These are phyloP conservation scores for Albophoma yamanashiensis DNA, from an alignment of 2,329 filamentous ascomycete genomes.

Conservation along the genomic window DNA sequence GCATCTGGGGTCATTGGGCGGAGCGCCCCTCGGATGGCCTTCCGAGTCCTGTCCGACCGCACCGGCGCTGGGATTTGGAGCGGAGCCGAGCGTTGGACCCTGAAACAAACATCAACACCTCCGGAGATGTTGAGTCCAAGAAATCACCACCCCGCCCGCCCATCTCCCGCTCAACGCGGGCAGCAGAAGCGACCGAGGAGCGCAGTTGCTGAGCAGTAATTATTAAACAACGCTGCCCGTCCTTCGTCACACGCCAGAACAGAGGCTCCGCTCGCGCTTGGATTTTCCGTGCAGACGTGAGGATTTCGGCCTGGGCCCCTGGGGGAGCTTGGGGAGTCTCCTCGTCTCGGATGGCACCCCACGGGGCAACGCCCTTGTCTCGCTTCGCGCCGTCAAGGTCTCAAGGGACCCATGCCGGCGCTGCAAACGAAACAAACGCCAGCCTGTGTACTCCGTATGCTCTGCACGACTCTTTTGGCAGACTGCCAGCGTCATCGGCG, in stretches of 20 bases:
- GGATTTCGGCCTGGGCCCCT: neutral
- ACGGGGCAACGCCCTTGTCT: neutral
- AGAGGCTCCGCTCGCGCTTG: neutral
- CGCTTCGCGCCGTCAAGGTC: neutral
- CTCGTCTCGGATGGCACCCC: neutral
- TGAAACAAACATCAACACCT: neutral
- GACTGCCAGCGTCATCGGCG: neutral
- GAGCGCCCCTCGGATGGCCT: neutral
- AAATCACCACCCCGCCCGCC: neutral
- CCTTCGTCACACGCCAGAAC: neutral
- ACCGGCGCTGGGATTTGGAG: neutral
- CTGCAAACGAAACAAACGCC: neutral
- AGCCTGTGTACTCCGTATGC: neutral
- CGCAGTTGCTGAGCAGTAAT: neutral
- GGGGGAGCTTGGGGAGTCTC: neutral
- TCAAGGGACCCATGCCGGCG: neutral
- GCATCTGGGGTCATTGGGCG: neutral
- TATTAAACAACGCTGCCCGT: neutral
- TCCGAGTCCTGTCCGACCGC: neutral
- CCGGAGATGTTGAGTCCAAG: neutral
- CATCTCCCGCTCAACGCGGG: neutral
- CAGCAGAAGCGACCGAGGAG: neutral
- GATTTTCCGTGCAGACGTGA: neutral
- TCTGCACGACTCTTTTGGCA: neutral
- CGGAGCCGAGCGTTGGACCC: neutral